Evolutionary conservation across 257 asterid genomes (phyloP), one percentile per base, ranked within the genome.

Genomic region (Misopates orontium): DNA sequence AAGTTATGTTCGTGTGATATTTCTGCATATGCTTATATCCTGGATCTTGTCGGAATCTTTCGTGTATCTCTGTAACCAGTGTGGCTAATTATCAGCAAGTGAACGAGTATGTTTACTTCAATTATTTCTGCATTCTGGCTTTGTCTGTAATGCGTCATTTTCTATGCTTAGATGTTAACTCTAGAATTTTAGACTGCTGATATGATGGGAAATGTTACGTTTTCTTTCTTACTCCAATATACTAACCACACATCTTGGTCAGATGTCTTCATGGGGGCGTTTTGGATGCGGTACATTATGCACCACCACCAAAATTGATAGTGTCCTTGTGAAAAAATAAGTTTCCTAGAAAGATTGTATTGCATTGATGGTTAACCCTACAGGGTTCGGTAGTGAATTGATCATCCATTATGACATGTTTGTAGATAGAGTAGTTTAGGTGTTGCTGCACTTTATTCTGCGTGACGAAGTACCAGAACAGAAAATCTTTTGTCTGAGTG

Each of bases 401-500:
- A 10, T 64, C 22, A 61, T 44, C 50, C 40, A 19, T 61, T 56
- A 23, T 5, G 47, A 50, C 59, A 28, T 62, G 36, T 47, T 51
- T 52, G 60, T 31, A 49, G 45, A 60, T 23, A 45, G 10, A n/a
- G n/a, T n/a, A 28, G 36, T 28, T 28, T 28, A 28, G 36, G 36
- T 28, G 36, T 28, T 28, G 36, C 36, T 28, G 36, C 36, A 28
- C 36, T 6, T 40, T 28, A 22, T 42, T 11, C 31, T 60, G 22
- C 40, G 52, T 77, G 52, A 55, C 21, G 36, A 17, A 15, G 71
- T 48, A 55, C 49, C 22, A 45, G 53, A 55, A 51, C 53, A 52
- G 67, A 60, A 32, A 24, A 23, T 44, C 54, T 52, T 50, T 50
- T 51, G 57, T 61, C 55, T 64, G n/a, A 24, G 32, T 70, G 76